Evolutionary conservation across 1,284 basidiomycete genomes (phyloP).

Genomic region (Exobasidium cylindrosporum): DNA sequence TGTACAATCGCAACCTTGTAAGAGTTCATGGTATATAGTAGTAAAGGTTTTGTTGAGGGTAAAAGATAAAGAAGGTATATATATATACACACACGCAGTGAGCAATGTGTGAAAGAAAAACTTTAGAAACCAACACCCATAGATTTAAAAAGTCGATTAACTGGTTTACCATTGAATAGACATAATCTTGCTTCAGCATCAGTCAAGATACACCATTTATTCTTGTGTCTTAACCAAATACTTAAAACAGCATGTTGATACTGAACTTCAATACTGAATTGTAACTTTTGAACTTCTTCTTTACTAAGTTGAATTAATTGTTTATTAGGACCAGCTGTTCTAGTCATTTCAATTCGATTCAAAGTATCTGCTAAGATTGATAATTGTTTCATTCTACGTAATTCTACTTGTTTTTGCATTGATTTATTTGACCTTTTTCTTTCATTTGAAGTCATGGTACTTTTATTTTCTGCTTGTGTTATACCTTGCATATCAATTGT

Average conservation of each 20-base stretch:
- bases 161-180: not conserved
- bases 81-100: too few relatives aligned
- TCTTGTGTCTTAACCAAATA: not conserved
- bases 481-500: not conserved
- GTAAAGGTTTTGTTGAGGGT: too few relatives aligned
- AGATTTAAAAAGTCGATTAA: not conserved
- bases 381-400: not conserved
- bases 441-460: not conserved
- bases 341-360: not conserved
- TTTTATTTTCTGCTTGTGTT: not conserved
- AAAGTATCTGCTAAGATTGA: not conserved
- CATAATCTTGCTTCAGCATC: not conserved
- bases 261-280: not conserved
- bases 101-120: too few relatives aligned
- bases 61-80: too few relatives aligned
- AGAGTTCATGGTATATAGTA: too few relatives aligned
- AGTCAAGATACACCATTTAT: not conserved
- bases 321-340: not conserved
- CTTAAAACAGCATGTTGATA: not conserved
- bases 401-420: not conserved
- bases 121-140: not conserved
- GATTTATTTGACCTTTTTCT: not conserved
- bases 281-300: not conserved
- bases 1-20: too few relatives aligned
- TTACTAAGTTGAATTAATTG: not conserved